A percentile compares a stretch with the other conserved stretches of the same genome.
Evolutionary conservation across 208 protist species (phyloP).

Genomic region (Wallacemonas sp.): DNA sequence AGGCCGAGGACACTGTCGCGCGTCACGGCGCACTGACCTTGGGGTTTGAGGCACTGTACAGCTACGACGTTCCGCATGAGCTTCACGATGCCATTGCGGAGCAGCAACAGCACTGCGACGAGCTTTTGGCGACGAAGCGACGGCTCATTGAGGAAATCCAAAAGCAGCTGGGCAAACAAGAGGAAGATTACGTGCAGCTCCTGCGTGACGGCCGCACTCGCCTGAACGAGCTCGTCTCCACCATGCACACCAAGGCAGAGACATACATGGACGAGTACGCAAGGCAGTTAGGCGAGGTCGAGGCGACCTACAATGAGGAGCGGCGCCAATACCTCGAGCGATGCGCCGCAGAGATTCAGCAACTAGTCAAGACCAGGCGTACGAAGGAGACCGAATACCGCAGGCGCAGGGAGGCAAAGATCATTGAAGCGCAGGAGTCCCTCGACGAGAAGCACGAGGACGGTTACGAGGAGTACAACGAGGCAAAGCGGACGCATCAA

Average conservation of each 20-base stretch:
- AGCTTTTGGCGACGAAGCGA: slow-evolving; percentile 86
- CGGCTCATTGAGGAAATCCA: slow-evolving; percentile 81
- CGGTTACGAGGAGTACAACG: slow-evolving; percentile 83
- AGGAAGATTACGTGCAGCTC: slow-evolving; percentile 91
- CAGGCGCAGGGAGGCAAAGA: slow-evolving; percentile 68
- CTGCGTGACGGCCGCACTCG: slow-evolving; percentile 79
- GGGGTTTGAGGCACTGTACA: slow-evolving; percentile 87
- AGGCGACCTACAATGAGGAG: slow-evolving; percentile 87
- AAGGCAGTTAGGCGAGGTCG: slow-evolving; percentile 78
- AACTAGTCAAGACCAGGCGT: slow-evolving; percentile 86
- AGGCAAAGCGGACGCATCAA: slow-evolving; percentile 68
- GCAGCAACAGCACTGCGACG: slow-evolving; percentile 74
- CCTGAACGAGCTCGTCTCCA: slow-evolving; percentile 76
- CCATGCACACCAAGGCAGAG: slow-evolving; percentile 86
- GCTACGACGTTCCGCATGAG: slow-evolving; percentile 82
- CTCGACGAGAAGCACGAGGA: slow-evolving; percentile 81
- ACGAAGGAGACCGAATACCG: slow-evolving; percentile 90
- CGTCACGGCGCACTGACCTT: slow-evolving; percentile 75
- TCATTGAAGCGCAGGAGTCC: slow-evolving; percentile 77
- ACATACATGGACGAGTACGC: slow-evolving; percentile 77
- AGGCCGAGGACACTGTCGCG: slow-evolving; percentile 53
- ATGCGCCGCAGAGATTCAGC: slow-evolving; percentile 80
- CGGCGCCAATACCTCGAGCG: slow-evolving; percentile 66
- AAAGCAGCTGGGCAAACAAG: slow-evolving; percentile 78
- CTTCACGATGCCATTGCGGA: slow-evolving; percentile 71